A percentile compares a stretch with the other conserved stretches of the same genome.
Conservation (phyloP, 306 rosid species). For the apple (Malus domestica) region DNA sequence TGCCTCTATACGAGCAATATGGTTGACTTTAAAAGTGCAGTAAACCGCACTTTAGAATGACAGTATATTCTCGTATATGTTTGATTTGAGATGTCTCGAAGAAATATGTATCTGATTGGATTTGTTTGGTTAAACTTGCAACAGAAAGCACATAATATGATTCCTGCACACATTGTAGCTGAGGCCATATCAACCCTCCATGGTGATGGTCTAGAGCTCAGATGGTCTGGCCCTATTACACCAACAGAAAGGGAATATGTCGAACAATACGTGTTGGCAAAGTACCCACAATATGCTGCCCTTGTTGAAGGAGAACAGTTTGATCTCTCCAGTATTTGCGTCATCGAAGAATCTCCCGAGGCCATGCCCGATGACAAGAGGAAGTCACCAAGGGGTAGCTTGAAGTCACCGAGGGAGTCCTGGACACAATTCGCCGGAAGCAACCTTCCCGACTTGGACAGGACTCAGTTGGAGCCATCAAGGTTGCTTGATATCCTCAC, state of each 20-base stretch:
- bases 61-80: neutral
- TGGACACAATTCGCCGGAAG: conserved; percentile 45
- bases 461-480: conserved; percentile 66
- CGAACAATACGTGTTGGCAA: conserved; percentile 70
- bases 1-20: too few relatives aligned
- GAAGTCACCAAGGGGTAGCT: conserved; percentile 47
- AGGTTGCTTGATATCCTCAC: conserved; percentile 71
- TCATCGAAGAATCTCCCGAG: conserved; percentile 61
- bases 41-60: too few relatives aligned
- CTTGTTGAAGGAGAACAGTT: conserved; percentile 62
- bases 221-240: conserved; percentile 93
- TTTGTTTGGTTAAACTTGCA: conserved; percentile 9
- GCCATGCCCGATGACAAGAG: conserved; percentile 40
- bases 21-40: too few relatives aligned
- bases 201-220: conserved; percentile 56
- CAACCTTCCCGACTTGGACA: conserved; percentile 64
- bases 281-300: conserved; percentile 70
- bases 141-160: conserved; percentile 43
- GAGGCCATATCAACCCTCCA: conserved; percentile 58
- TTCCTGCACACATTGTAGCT: conserved; percentile 44
- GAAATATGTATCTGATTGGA: neutral
- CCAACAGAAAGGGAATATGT: conserved; percentile 82
- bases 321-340: conserved; percentile 60
- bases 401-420: conserved; percentile 37
- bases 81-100: neutral